These are phyloP conservation scores for Nitzschia sp. DNA, from an alignment of 108 stramenopile species.

Conservation along the genomic window DNA sequence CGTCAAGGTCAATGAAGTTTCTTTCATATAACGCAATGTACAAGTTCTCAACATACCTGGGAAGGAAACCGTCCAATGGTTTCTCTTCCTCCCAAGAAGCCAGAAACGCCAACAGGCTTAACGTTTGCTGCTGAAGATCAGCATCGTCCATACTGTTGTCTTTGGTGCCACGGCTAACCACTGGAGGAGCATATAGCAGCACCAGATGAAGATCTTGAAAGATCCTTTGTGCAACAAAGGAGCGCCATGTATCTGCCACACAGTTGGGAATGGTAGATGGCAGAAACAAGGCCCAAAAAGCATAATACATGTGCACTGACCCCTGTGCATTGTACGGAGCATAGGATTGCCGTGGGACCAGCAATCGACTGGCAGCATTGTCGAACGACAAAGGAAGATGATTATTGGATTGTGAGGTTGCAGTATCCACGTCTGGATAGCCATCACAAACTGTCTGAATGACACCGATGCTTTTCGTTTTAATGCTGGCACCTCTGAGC, in stretches of 20 bases:
- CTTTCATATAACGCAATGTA: slow-evolving; percentile 47
- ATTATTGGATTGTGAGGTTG: neutral
- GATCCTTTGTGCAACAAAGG: slow-evolving; percentile 11
- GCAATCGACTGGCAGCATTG: too few species aligned
- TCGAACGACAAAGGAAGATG: neutral
- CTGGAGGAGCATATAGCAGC: neutral
- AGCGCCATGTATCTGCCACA: slow-evolving; percentile 57
- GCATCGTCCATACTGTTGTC: neutral
- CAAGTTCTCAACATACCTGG: slow-evolving; percentile 14
- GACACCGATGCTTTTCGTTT: neutral
- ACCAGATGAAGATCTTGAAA: neutral
- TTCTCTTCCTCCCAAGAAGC: neutral
- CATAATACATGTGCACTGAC: slow-evolving; percentile 38
- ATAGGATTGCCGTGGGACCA: neutral
- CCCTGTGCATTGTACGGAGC: slow-evolving; percentile 40
- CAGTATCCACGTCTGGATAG: neutral
- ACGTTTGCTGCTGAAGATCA: slow-evolving; percentile 36
- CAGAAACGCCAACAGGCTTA: slow-evolving; percentile 41
- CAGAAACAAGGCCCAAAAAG: slow-evolving; percentile 51
- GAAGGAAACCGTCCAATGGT: neutral
- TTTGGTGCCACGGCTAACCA: neutral
- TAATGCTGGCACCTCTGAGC: neutral
- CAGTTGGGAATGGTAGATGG: slow-evolving; percentile 59
- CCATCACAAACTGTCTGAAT: neutral
- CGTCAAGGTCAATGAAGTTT: slow-evolving; percentile 30